phyloP scores from a whole-genome alignment of 1,139 yeast species.

The Nakaseomyces glabratus region DNA sequence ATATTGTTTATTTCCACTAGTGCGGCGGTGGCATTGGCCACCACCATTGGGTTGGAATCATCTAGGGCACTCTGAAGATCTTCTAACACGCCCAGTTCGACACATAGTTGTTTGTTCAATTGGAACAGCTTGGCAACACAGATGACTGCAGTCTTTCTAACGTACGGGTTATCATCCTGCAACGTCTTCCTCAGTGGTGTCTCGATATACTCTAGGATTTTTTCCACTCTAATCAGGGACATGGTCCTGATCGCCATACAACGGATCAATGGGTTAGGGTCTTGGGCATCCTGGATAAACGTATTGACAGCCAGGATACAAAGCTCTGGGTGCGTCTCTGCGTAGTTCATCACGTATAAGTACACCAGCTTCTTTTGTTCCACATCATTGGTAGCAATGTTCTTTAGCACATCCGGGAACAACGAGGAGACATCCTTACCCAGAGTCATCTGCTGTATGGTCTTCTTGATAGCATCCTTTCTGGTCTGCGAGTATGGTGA shows the following conservation, averaged over 20 bases:
- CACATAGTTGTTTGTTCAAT: conserved; percentile 67
- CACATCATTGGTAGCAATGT: conserved; percentile 92
- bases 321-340: conserved; percentile 90
- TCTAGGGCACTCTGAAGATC: conserved; percentile 60
- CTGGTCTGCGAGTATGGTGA: conserved; percentile 91
- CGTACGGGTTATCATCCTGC: conserved; percentile 92
- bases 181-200: conserved; percentile 79
- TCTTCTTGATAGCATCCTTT: conserved; percentile 93
- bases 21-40: conserved; percentile 85
- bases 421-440: conserved; percentile 96
- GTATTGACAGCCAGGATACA: conserved; percentile 96
- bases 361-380: conserved; percentile 96
- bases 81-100: conserved; percentile 79
- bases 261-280: conserved; percentile 90
- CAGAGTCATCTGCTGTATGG: conserved; percentile 96
- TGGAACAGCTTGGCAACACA: conserved; percentile 95
- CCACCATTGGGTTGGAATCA: conserved; percentile 94
- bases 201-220: conserved; percentile 91
- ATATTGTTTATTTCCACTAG: conserved; percentile 72
- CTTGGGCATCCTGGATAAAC: conserved; percentile 92
- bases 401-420: conserved; percentile 93
- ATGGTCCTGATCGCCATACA: conserved; percentile 96
- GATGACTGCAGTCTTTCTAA: conserved; percentile 93
- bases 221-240: conserved; percentile 96
- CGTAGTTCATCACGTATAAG: conserved; percentile 91